Evolutionary conservation across 352 stramenopile genomes (phyloP).

Genomic region (Globisporangium uncinulatum): DNA sequence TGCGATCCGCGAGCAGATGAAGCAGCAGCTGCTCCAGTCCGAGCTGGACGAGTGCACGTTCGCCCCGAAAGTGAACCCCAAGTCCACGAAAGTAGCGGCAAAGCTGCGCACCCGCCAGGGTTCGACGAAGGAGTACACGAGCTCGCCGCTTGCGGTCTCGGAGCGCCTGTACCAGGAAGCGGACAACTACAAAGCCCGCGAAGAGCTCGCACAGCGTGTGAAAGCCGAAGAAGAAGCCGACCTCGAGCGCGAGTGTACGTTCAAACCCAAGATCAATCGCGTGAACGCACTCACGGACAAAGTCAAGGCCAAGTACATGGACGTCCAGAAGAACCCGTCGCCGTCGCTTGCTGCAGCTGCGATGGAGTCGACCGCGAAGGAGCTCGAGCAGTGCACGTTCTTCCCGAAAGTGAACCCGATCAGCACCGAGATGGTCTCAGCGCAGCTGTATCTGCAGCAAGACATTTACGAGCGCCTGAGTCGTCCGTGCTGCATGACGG

Average conservation of each 20-base stretch:
- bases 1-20: conserved; percentile 67
- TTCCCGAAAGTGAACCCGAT: conserved; percentile 75
- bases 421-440: conserved; percentile 69
- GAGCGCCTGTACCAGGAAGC: conserved; percentile 76
- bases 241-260: conserved; percentile 69
- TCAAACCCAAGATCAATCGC: conserved; percentile 59
- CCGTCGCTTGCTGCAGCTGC: conserved; percentile 41
- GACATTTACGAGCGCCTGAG: conserved; percentile 84
- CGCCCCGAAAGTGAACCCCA: conserved; percentile 63
- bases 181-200: conserved; percentile 65
- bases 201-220: conserved; percentile 53
- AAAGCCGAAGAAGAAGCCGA: conserved; percentile 72
- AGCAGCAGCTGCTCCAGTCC: conserved; percentile 67
- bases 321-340: conserved; percentile 26
- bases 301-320: conserved; percentile 78
- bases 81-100: conserved; percentile 62
- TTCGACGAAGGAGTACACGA: conserved; percentile 13
- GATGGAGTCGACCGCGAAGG: conserved; percentile 52
- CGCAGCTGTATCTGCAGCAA: conserved; percentile 79
- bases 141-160: conserved; percentile 33
- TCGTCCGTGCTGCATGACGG: conserved; percentile 32
- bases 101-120: conserved; percentile 45
- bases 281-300: conserved; percentile 31
- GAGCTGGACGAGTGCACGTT: conserved; percentile 81
- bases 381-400: conserved; percentile 75